Percentiles rank a stretch among this genome's conserved stretches.
These are phyloP conservation scores for Plenodomus tracheiphilus DNA, from an alignment of 2,329 filamentous ascomycete species.

Conservation along the genomic window DNA sequence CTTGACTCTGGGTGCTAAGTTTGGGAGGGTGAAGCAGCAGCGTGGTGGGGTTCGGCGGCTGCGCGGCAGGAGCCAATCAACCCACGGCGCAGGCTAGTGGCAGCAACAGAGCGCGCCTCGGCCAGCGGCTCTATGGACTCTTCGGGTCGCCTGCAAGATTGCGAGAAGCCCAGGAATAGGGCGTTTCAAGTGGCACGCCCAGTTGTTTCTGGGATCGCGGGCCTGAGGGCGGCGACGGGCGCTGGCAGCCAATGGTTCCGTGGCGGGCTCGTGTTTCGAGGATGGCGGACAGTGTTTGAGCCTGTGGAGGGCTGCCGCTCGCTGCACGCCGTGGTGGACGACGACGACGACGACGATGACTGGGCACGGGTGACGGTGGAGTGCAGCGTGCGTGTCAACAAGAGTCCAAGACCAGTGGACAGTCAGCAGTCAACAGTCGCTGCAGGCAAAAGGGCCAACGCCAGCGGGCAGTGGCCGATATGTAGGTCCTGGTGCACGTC, in stretches of 20 bases:
- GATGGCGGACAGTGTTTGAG: conserved; percentile 29
- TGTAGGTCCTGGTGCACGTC: conserved; percentile 24
- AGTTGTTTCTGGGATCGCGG: conserved; percentile 28
- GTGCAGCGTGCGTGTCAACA: conserved; percentile 8
- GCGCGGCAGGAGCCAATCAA: conserved; percentile 35
- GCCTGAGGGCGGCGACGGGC: conserved; percentile 24
- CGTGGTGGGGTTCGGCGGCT: conserved; percentile 30
- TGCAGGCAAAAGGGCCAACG: no score
- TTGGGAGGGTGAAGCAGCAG: conserved; percentile 24
- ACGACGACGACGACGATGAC: conserved; percentile 15
- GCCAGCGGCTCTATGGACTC: conserved; percentile 40
- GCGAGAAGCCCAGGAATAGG: conserved; percentile 36
- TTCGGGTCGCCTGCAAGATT: conserved; percentile 29
- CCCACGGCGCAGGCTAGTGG: conserved; percentile 13
- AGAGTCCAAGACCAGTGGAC: no score
- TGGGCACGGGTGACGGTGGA: no score
- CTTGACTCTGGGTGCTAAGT: conserved; percentile 21
- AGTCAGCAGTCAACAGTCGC: no score
- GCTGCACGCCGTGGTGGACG: conserved; percentile 19
- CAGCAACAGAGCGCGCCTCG: conserved; percentile 36
- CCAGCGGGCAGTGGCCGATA: conserved; percentile 21
- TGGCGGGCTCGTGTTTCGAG: conserved; percentile 36
- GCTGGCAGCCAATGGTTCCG: conserved; percentile 39
- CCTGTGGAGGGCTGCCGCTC: conserved; percentile 27
- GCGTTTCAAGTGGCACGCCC: conserved; percentile 43